These are phyloP conservation scores for Tilletia walkeri DNA, from an alignment of 1,284 basidiomycete genomes.

Conservation along the genomic window DNA sequence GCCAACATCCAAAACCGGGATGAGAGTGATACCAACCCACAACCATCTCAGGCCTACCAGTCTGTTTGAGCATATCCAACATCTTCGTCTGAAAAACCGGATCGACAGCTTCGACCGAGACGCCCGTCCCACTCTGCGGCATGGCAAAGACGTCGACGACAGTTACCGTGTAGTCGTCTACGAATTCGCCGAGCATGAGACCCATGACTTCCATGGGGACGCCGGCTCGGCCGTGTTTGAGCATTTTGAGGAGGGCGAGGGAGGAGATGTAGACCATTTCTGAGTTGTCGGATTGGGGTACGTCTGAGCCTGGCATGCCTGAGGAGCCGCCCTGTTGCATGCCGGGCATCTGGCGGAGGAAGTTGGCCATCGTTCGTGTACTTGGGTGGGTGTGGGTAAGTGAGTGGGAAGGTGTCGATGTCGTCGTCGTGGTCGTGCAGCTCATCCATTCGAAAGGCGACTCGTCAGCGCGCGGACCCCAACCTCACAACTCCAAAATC, in stretches of 20 bases:
- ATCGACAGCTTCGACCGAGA: constrained; percentile 65
- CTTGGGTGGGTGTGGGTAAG: neutral
- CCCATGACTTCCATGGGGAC: constrained; percentile 99
- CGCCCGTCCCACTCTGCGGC: constrained; percentile 18
- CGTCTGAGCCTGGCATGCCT: constrained; percentile 27
- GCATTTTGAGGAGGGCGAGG: constrained; percentile 65
- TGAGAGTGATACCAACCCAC: constrained; percentile 99
- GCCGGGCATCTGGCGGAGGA: constrained; percentile 6
- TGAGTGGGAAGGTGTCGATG: neutral
- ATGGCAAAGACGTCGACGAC: constrained; percentile 87
- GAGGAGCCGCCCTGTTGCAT: neutral
- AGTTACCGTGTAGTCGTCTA: constrained; percentile 83
- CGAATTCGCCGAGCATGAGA: constrained; percentile 96
- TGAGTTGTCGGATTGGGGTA: constrained; percentile 57
- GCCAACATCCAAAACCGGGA: constrained; percentile 98
- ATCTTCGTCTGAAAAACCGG: constrained; percentile 98
- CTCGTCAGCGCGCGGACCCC: constrained; percentile 1
- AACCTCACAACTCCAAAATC: neutral
- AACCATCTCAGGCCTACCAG: constrained; percentile 93
- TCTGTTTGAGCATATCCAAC: constrained; percentile 99
- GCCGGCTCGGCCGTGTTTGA: constrained; percentile 97
- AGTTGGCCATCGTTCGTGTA: neutral
- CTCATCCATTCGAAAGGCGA: neutral
- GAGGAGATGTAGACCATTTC: constrained; percentile 55
- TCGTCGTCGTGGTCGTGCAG: neutral